A percentile compares a stretch with the other conserved stretches of the same genome.
phyloP scores from a whole-genome alignment of 257 asterid species.

The Hygrophila difformis region DNA sequence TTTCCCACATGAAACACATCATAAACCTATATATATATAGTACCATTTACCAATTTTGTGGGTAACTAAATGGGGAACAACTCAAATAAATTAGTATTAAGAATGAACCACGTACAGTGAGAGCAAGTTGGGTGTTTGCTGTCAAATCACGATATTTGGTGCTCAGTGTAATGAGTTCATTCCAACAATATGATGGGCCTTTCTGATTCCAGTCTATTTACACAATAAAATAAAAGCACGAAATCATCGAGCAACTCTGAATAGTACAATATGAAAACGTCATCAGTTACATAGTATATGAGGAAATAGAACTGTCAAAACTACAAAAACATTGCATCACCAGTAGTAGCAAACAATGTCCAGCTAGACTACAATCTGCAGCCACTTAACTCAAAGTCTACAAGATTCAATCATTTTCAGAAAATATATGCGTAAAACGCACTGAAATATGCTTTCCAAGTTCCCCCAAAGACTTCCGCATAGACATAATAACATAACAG shows the following conservation, averaged over 20 bases:
- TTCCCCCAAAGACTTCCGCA: too few relatives aligned
- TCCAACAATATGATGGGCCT: slow-evolving; percentile 87
- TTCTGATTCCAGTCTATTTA: slow-evolving; percentile 67
- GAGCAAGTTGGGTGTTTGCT: slow-evolving; percentile 76
- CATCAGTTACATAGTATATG: too few relatives aligned
- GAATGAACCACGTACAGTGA: slow-evolving; percentile 49
- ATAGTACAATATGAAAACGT: too few relatives aligned
- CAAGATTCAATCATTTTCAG: too few relatives aligned
- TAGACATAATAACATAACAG: too few relatives aligned
- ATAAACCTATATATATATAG: slow-evolving; percentile 45
- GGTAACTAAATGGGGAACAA: not conserved
- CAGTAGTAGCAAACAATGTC: too few relatives aligned
- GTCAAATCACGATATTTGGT: slow-evolving; percentile 92
- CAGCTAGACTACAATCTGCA: too few relatives aligned
- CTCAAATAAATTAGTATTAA: not conserved
- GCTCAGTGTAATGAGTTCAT: slow-evolving; percentile 84
- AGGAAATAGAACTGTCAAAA: too few relatives aligned
- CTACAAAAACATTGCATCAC: too few relatives aligned
- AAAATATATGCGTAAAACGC: too few relatives aligned
- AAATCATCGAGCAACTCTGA: too few relatives aligned
- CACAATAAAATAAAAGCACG: slow-evolving; percentile 11
- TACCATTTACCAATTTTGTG: slow-evolving; percentile 5
- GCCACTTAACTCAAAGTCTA: slow-evolving; percentile 11
- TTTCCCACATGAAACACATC: slow-evolving; percentile 88
- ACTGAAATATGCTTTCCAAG: too few relatives aligned